These are phyloP conservation scores for Botrytis porri DNA, from an alignment of 2,329 filamentous ascomycete genomes.

Conservation along the genomic window DNA sequence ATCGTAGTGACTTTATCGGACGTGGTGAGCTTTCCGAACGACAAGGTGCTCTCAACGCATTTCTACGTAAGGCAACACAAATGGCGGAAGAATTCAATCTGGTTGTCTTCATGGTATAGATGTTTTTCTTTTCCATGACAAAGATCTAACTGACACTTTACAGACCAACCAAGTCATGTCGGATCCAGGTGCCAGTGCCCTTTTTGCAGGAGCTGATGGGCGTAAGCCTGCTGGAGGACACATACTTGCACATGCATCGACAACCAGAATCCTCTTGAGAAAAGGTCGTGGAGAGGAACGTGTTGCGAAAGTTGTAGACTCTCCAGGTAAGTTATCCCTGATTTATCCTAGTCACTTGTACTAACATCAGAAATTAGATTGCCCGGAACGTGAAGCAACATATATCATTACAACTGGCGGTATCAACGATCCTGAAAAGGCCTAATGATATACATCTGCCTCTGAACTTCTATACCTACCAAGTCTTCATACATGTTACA, in stretches of 20 bases:
- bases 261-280: conserved; percentile 62
- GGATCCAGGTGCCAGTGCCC: conserved; percentile 64
- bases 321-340: conserved; percentile 49
- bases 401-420: conserved; percentile 69
- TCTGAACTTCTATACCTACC: background rate
- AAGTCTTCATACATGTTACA: background rate
- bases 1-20: conserved; percentile 64
- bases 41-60: conserved; percentile 65
- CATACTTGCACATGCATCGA: conserved; percentile 66
- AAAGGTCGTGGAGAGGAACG: conserved; percentile 69
- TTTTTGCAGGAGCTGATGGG: conserved; percentile 66
- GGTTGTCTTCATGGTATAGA: conserved; percentile 60
- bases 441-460: conserved; percentile 37
- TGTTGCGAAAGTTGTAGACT: conserved; percentile 67
- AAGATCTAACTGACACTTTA: background rate
- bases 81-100: conserved; percentile 71
- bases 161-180: conserved; percentile 71
- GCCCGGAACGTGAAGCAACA: conserved; percentile 65
- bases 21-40: conserved; percentile 66
- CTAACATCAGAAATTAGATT: conserved; percentile 46
- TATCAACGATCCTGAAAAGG: conserved; percentile 65
- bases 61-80: conserved; percentile 60
- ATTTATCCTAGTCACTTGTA: background rate
- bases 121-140: conserved; percentile 14
- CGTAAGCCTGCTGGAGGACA: conserved; percentile 66